Percentiles rank a stretch among this genome's conserved stretches.
phyloP scores from a whole-genome alignment of 2,329 filamentous ascomycete species.

The Neophaeococcomyces mojaviensis region DNA sequence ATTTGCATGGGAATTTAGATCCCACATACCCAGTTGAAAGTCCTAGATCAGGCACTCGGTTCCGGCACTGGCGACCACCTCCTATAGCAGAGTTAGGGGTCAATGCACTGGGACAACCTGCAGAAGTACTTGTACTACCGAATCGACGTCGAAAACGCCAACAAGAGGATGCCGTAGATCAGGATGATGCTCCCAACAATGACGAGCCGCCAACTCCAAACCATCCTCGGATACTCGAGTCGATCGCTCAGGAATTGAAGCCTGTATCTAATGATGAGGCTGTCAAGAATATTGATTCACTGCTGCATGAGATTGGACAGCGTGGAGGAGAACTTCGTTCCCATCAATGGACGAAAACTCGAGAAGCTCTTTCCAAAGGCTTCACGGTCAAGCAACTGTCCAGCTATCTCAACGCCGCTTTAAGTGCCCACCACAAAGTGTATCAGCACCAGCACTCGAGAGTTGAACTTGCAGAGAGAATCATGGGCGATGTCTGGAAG shows the following conservation, averaged over 20 bases:
- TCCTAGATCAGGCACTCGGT: neutral
- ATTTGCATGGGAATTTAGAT: neutral
- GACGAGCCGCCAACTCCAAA: neutral
- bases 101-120: constrained; percentile 30
- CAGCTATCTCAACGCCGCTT: neutral
- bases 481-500: too few species aligned
- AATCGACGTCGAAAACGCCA: constrained; percentile 20
- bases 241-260: constrained; percentile 15
- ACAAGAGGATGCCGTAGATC: constrained; percentile 6
- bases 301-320: constrained; percentile 11
- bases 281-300: constrained; percentile 17
- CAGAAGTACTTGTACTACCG: constrained; percentile 31
- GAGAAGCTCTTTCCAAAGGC: neutral
- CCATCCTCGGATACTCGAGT: constrained; percentile 9
- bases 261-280: constrained; percentile 13
- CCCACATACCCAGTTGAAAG: neutral
- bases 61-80: constrained; percentile 14
- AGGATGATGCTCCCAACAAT: neutral
- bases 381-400: constrained; percentile 3
- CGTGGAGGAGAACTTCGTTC: constrained; percentile 12
- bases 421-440: too few species aligned
- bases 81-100: constrained; percentile 26
- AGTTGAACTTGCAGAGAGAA: too few species aligned
- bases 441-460: too few species aligned
- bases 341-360: neutral